A percentile compares a stretch with the other conserved stretches of the same genome.
These are phyloP conservation scores for Truncatella angustata DNA, from an alignment of 2,329 filamentous ascomycete genomes.

Conservation along the genomic window DNA sequence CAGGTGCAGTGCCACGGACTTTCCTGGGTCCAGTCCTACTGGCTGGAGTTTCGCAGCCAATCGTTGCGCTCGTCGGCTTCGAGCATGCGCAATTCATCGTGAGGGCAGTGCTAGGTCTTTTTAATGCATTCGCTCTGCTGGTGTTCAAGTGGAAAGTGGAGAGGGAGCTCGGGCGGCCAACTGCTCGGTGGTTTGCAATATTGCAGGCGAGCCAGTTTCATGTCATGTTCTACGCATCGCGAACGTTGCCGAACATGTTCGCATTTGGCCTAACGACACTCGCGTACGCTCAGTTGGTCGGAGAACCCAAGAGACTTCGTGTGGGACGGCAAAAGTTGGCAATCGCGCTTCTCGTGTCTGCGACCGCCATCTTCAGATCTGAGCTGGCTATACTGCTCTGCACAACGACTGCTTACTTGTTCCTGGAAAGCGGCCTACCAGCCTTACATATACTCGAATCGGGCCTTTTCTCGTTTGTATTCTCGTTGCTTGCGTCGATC, in stretches of 20 bases:
- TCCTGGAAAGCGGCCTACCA: slow-evolving; percentile 36
- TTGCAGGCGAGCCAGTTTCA: slow-evolving; percentile 88
- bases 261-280: slow-evolving; percentile 79
- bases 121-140: slow-evolving; percentile 70
- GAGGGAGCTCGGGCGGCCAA: slow-evolving; percentile 64
- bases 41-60: slow-evolving; percentile 67
- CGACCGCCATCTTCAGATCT: slow-evolving; percentile 83
- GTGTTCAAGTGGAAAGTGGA: slow-evolving; percentile 63
- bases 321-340: slow-evolving; percentile 57
- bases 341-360: slow-evolving; percentile 73
- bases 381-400: slow-evolving; percentile 81
- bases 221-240: slow-evolving; percentile 85
- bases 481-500: slow-evolving; percentile 69
- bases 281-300: slow-evolving; percentile 51
- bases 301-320: slow-evolving; percentile 29
- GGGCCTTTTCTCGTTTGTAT: slow-evolving; percentile 61
- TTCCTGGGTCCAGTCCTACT: slow-evolving; percentile 81
- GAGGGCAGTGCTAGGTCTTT: slow-evolving; percentile 71
- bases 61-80: slow-evolving; percentile 56
- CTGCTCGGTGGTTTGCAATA: slow-evolving; percentile 75
- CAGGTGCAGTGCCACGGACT: slow-evolving; percentile 86
- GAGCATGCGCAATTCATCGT: slow-evolving; percentile 61
- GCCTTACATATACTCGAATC: slow-evolving; percentile 55
- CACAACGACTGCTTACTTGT: slow-evolving; percentile 63
- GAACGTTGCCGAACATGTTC: slow-evolving; percentile 95